Base-by-base conservation (phyloP, 2,329 filamentous ascomycete species). In the Graphium sp. region DNA sequence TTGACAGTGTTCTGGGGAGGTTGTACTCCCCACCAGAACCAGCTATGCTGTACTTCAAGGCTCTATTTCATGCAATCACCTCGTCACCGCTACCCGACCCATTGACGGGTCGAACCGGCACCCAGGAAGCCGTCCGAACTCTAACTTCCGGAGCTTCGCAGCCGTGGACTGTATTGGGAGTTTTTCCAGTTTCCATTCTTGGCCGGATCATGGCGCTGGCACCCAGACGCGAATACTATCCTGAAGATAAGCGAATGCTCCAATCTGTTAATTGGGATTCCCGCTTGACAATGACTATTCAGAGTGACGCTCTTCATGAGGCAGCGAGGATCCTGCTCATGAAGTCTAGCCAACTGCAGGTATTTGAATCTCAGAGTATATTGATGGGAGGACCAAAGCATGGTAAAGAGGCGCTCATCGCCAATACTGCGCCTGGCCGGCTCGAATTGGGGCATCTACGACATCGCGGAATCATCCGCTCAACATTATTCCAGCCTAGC, bases 21-120 rank as follows among this genome's bases (percentile, higher is more conserved):
- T 43, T 80, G 0, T 56, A 63, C 3, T 74, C 68, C 21, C 53
- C 71, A 0, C 49, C 64, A 0, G 72, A 77, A 25, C 65, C 66
- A 0, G 41, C 42, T 0, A 44, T 72, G 0, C 46, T 70, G 0
- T 73, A 71, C 31, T 50, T 50, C 2, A 75, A 72, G 37, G 70
- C 69, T 0, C 44, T 59, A 4, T 42, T 71, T 1, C 74, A 80
- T 39, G 74, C 72, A 0, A 45, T 59, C 5, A 79, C 74, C 0
- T 73, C 72, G 0, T 66, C 61, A 18, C 38, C 60, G 0, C 20
- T 77, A 0, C 60, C 66, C 0, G 74, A 79, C 39, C 46, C 52
- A 0, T 50, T 79, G 0, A 77, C 71, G 0, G 48, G 56, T 0
- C 52, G 58, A 0, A 77, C 69, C 0, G 74, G 74, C 0, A 61